Evolutionary conservation across 768 basidiomycete species (phyloP), one percentile per base, ranked within the genome.

Genomic region (Crassisporium funariophilum): DNA sequence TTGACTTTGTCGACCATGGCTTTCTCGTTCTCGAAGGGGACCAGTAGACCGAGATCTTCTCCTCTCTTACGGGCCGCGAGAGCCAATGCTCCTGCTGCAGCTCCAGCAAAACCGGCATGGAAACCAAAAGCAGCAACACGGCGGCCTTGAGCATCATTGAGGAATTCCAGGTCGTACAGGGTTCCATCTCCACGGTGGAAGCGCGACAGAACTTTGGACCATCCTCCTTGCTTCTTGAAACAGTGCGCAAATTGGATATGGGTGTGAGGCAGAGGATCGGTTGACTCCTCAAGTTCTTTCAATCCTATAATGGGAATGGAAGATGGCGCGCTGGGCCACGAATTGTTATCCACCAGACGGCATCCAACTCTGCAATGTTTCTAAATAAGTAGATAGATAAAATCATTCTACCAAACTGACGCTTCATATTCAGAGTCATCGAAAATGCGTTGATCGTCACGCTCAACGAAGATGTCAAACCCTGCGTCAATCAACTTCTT

Each of bases 211-310:
- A 98, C 81, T 35, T 82, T 74, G 7, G 82, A 76, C 95, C 97
- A 99, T 16, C 97, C 97, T 2, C 78, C 91, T 65, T 99, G 97
- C 34, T 81, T 72, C 71, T 99, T 99, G 80, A 91, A 98, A 69
- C 95, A 97, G 66, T 98, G 97, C 3, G 94, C 95, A 58, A 98
- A 99, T 59, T 97, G 93, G 62, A 99, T 93, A 68, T 99, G 97
- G 2, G 90, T 92, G 68, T 99, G 97, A 6, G 81, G 83, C 13
- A 99, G 73, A 16, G 95, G 88, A 24, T 84, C 83, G 36, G 80
- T 76, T 33, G 92, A 95, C 44, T 72, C 81, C 17, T 88, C 83
- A n/a, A 98, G 82, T 63, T 98, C 97, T 74, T 99, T 99, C 66
- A 99, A 78, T 4, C 97, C 97, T 58, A 98, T 85, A 67, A 99